Percentiles rank a stretch among this genome's conserved stretches.
phyloP scores from a whole-genome alignment of 345 rosid genomes.

The Boechera retrofracta region DNA sequence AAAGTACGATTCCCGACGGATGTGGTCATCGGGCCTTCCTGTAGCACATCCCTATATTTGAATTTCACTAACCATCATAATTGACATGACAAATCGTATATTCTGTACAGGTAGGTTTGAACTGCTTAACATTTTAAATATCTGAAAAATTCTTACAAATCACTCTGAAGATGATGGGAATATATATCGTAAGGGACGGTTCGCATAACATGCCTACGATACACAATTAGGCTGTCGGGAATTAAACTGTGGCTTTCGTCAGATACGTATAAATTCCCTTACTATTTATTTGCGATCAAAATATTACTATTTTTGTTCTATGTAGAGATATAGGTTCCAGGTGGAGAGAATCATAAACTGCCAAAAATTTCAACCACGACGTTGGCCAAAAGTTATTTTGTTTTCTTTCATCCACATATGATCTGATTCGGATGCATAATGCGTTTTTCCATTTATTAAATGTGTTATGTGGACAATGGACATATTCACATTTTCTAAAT shows the following conservation, averaged over 20 bases:
- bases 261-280: slow-evolving; percentile 23
- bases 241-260: slow-evolving; percentile 28
- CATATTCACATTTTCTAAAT: slow-evolving; percentile 24
- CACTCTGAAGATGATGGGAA: slow-evolving; percentile 29
- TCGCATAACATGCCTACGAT: slow-evolving; percentile 24
- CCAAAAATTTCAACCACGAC: slow-evolving; percentile 37
- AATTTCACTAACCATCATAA: slow-evolving; percentile 6
- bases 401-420: slow-evolving; percentile 42
- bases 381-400: slow-evolving; percentile 46
- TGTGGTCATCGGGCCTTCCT: too few species aligned
- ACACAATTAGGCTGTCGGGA: slow-evolving; percentile 33
- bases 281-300: neutral
- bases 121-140: neutral
- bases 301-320: slow-evolving; percentile 22
- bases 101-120: neutral
- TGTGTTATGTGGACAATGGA: slow-evolving; percentile 20
- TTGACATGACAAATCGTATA: slow-evolving; percentile 7
- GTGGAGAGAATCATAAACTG: slow-evolving; percentile 44
- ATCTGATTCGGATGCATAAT: slow-evolving; percentile 45
- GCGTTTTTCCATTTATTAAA: slow-evolving; percentile 31
- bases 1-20: too few species aligned
- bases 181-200: slow-evolving; percentile 18
- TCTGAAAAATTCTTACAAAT: neutral
- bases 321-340: slow-evolving; percentile 26
- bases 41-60: neutral